Percentiles rank a stretch among this genome's conserved stretches.
Evolutionary conservation across 2,329 filamentous ascomycete genomes (phyloP).

Genomic region (Cladobotryum mycophilum): DNA sequence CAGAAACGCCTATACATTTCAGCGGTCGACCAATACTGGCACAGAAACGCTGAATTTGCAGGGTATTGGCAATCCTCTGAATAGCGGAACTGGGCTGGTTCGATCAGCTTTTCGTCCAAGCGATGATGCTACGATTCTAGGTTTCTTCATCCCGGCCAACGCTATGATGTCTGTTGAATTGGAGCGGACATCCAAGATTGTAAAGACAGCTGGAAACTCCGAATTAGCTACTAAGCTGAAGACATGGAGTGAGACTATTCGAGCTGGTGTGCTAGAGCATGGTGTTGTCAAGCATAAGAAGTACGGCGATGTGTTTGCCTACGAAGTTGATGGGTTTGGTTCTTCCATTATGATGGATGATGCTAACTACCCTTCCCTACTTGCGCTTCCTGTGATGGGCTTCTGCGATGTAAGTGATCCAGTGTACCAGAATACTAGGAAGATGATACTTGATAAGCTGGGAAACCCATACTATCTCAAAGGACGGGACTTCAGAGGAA

Average conservation of each 20-base stretch:
- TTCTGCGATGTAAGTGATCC: conserved; percentile 60
- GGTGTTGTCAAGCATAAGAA: conserved; percentile 70
- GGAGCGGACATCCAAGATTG: conserved; percentile 62
- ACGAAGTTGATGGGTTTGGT: conserved; percentile 82
- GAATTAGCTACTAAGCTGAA: conserved; percentile 50
- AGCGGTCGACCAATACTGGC: conserved; percentile 68
- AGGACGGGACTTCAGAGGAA: conserved; percentile 73
- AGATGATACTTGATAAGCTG: conserved; percentile 61
- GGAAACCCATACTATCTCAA: conserved; percentile 86
- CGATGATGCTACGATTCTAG: conserved; percentile 89
- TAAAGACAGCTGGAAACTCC: conserved; percentile 54
- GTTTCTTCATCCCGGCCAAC: conserved; percentile 92
- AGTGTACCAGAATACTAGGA: conserved; percentile 83
- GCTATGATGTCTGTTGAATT: conserved; percentile 94
- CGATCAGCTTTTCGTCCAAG: conserved; percentile 90
- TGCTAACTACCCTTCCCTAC: conserved; percentile 75
- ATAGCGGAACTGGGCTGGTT: conserved; percentile 74
- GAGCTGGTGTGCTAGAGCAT: conserved; percentile 74
- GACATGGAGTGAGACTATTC: conserved; percentile 55
- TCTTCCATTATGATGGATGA: conserved; percentile 83
- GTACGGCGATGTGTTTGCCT: conserved; percentile 76
- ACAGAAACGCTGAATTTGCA: conserved; percentile 83
- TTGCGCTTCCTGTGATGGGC: conserved; percentile 72
- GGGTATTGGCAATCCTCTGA: conserved; percentile 88
- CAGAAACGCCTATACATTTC: conserved; percentile 81